Conservation (phyloP, 805 yeast genomes). For the Cyberlindnera sargentensis region DNA sequence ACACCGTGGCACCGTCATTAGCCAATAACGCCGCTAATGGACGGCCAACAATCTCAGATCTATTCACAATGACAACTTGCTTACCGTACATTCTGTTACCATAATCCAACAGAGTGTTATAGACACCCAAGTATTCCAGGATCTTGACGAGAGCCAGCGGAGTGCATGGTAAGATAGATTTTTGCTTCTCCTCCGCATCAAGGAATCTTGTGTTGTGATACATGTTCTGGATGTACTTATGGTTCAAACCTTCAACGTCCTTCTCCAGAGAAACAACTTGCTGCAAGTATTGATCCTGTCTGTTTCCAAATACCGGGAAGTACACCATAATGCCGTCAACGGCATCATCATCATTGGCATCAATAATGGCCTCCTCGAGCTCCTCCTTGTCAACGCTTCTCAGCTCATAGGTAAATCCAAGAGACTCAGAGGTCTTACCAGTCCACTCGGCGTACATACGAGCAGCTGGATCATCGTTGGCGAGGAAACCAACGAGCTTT, state of each 20-base stretch:
- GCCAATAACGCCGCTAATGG: constrained; percentile 95
- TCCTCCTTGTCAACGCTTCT: constrained; percentile 68
- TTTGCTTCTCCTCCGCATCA: constrained; percentile 59
- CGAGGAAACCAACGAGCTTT: constrained; percentile 81
- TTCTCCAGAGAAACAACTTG: constrained; percentile 87
- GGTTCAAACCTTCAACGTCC: constrained; percentile 94
- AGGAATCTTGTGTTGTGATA: constrained; percentile 87
- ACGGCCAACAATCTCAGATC: constrained; percentile 96
- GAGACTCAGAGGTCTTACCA: constrained; percentile 74
- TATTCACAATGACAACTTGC: constrained; percentile 81
- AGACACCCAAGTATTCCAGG: constrained; percentile 81
- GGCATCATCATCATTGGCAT: constrained; percentile 67
- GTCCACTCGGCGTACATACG: constrained; percentile 95
- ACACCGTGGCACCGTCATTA: constrained; percentile 95
- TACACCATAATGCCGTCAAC: constrained; percentile 95
- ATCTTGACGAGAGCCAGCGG: constrained; percentile 93
- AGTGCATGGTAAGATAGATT: constrained; percentile 92
- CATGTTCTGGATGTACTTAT: constrained; percentile 85
- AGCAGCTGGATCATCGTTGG: constrained; percentile 94
- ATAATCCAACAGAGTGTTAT: constrained; percentile 72
- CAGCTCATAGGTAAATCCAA: constrained; percentile 83
- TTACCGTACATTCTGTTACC: constrained; percentile 94
- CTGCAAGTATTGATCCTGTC: constrained; percentile 92
- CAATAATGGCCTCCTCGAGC: constrained; percentile 74
- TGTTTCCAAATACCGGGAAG: constrained; percentile 93